Evolutionary conservation across 345 rosid species (phyloP).

Genomic region (Citrus unshiu): DNA sequence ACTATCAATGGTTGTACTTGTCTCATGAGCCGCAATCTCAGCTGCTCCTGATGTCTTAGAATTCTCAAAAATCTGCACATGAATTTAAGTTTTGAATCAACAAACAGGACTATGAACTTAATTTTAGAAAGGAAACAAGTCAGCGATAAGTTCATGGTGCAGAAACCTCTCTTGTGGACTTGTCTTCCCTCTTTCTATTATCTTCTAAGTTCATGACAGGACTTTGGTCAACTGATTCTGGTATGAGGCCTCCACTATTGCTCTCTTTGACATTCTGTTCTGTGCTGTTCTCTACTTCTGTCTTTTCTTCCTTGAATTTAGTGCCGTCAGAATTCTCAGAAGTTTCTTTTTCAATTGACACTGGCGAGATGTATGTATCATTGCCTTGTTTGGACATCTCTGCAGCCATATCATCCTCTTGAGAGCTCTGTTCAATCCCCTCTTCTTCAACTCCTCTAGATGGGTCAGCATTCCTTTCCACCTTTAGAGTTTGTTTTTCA

Average conservation of each 20-base stretch:
- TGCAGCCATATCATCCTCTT: background rate
- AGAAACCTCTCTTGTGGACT: slow-evolving; percentile 19
- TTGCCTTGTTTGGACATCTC: slow-evolving; percentile 13
- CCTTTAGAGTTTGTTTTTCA: slow-evolving; percentile 6
- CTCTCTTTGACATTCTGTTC: slow-evolving; percentile 3
- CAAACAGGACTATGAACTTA: background rate
- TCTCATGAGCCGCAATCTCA: slow-evolving; percentile 8
- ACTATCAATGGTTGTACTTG: slow-evolving; percentile 7
- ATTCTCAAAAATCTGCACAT: slow-evolving; percentile 12
- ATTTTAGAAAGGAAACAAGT: background rate
- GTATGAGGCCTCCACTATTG: background rate
- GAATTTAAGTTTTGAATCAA: background rate
- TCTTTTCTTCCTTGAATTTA: background rate
- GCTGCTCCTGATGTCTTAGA: background rate
- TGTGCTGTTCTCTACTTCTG: background rate
- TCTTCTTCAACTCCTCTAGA: background rate
- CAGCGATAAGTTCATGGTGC: background rate
- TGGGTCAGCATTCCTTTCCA: background rate
- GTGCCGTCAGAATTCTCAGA: background rate
- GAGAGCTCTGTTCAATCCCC: background rate
- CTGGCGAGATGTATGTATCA: slow-evolving; percentile 2
- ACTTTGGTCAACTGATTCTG: slow-evolving; percentile 7
- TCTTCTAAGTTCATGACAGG: slow-evolving; percentile 1
- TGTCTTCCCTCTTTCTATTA: slow-evolving; percentile 6
- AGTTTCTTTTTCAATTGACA: slow-evolving; percentile 8